Conservation (phyloP, 139 green algal species). For the Chlorella sp. region DNA sequence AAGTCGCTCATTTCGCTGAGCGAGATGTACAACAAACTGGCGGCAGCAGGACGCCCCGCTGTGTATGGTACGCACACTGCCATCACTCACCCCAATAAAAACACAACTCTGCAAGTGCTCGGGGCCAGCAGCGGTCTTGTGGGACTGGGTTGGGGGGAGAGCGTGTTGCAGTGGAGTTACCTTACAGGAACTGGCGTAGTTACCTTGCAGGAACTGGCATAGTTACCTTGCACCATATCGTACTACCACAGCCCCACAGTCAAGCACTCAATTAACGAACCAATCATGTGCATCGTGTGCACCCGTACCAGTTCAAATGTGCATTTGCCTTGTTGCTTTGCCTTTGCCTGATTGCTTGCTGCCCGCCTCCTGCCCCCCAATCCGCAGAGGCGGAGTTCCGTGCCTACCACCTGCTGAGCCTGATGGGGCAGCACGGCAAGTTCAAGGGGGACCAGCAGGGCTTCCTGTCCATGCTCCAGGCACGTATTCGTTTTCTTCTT, state of each 20-base stretch:
- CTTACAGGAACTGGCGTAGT: too few relatives aligned
- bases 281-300: too few relatives aligned
- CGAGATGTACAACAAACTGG: conserved; percentile 73
- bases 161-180: too few relatives aligned
- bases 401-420: conserved; percentile 75
- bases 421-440: conserved; percentile 73
- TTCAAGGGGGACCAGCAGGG: conserved; percentile 59
- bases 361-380: neutral
- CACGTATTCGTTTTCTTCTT: too few relatives aligned
- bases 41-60: conserved; percentile 24
- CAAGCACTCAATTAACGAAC: too few relatives aligned
- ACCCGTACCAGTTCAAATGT: too few relatives aligned
- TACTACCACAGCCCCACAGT: too few relatives aligned
- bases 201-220: too few relatives aligned
- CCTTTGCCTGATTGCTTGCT: neutral
- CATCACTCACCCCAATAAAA: too few relatives aligned
- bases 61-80: conserved; percentile 21
- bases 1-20: conserved; percentile 77
- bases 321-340: neutral
- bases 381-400: conserved; percentile 76
- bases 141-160: neutral
- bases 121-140: too few relatives aligned
- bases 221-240: too few relatives aligned
- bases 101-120: too few relatives aligned
- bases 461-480: conserved; percentile 47